Evolutionary conservation across 192 early-diverging fungal genomes (phyloP).

Genomic region (Mortierella alpina): DNA sequence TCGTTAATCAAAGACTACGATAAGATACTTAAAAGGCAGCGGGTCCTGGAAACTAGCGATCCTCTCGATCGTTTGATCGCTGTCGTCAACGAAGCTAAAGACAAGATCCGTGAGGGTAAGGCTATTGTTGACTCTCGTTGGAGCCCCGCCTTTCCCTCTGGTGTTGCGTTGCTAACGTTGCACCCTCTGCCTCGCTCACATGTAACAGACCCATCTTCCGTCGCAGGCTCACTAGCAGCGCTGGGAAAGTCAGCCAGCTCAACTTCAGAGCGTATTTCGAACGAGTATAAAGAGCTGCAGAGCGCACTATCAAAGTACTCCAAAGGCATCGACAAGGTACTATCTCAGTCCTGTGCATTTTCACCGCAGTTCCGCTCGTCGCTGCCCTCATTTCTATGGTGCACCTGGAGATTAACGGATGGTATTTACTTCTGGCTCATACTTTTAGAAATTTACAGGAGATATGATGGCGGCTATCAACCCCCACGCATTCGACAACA

Average conservation of each 20-base stretch:
- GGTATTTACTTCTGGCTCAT: background rate
- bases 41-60: conserved; percentile 57
- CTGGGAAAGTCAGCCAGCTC: conserved; percentile 42
- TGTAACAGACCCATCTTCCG: conserved; percentile 31
- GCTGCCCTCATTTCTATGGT: background rate
- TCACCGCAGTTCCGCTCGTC: background rate
- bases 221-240: conserved; percentile 6
- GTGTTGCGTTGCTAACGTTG: too few relatives aligned
- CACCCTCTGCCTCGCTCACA: background rate
- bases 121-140: background rate
- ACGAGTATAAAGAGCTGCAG: conserved; percentile 75
- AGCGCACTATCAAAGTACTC: conserved; percentile 71
- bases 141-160: too few relatives aligned
- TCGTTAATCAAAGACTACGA: conserved; percentile 71
- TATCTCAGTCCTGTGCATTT: background rate
- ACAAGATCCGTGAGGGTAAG: conserved; percentile 47
- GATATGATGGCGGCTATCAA: conserved; percentile 69
- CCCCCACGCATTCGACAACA: conserved; percentile 82
- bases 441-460: conserved; percentile 71
- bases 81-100: conserved; percentile 55
- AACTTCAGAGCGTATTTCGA: conserved; percentile 45
- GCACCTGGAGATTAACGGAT: background rate
- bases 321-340: conserved; percentile 80
- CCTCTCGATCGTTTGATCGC: conserved; percentile 60
- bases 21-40: conserved; percentile 74